Percentiles rank a stretch among this genome's conserved stretches.
These are phyloP conservation scores for Gonapodya prolifera DNA, from an alignment of 192 early-diverging fungal genomes.

Conservation along the genomic window DNA sequence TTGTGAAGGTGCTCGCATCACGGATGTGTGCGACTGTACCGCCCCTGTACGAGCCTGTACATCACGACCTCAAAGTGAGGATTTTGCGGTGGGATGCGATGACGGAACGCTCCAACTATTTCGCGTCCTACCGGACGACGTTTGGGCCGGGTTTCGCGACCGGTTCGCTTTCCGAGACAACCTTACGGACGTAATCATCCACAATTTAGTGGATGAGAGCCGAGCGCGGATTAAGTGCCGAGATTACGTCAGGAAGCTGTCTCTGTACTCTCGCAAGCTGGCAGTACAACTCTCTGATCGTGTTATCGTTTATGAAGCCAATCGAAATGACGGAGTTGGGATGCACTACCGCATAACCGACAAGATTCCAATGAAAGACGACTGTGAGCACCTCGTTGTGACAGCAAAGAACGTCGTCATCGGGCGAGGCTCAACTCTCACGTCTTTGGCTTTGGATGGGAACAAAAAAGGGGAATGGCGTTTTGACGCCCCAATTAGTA, in stretches of 20 bases:
- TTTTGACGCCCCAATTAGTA: conserved; percentile 34
- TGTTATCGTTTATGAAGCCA: conserved; percentile 43
- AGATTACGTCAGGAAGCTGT: conserved; percentile 47
- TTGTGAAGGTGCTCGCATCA: conserved; percentile 33
- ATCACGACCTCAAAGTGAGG: conserved; percentile 28
- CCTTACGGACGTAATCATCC: conserved; percentile 52
- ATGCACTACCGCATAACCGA: conserved; percentile 52
- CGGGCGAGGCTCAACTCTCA: conserved; percentile 33
- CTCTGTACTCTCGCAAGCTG: conserved; percentile 36
- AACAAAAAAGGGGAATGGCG: conserved; percentile 42
- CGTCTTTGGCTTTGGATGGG: conserved; percentile 34
- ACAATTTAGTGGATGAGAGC: conserved; percentile 33
- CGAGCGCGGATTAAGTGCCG: conserved; percentile 41
- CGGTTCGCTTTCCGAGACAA: conserved; percentile 42
- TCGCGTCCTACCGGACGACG: conserved; percentile 39
- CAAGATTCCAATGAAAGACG: conserved; percentile 36
- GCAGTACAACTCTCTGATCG: conserved; percentile 43
- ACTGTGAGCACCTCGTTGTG: conserved; percentile 43
- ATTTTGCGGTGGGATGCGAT: conserved; percentile 36
- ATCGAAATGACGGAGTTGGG: conserved; percentile 36
- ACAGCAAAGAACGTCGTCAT: conserved; percentile 40
- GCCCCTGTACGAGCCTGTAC: conserved; percentile 41
- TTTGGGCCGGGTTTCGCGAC: conserved; percentile 43
- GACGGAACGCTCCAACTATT: conserved; percentile 38
- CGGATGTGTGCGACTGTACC: conserved; percentile 27